Evolutionary conservation across 2,329 filamentous ascomycete genomes (phyloP), one percentile per base, ranked within the genome.

Genomic region (Thielaviopsis euricoi): DNA sequence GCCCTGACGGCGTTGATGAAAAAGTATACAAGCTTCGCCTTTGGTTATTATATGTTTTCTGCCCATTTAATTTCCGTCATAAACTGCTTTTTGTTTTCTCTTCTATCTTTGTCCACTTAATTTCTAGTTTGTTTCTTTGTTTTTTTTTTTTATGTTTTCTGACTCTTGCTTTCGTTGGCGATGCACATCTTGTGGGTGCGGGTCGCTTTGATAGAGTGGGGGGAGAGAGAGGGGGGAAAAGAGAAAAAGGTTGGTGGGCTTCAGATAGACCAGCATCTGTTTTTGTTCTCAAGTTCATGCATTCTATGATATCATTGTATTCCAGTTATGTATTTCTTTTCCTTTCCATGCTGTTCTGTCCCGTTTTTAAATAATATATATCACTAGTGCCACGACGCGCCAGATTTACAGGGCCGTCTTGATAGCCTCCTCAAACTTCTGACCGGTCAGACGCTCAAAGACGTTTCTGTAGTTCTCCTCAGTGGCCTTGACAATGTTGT

Each of bases 401-500:
- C 21, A 3, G 10, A 10, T 21, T 25, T 46, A 53, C 37, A 60
- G 22, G 12, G 51, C 21, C 40, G 22, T 40, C 54, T 60, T 56
- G 3, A 62, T 55, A 12, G 64, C 65, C 52, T 68, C 65, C 29
- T 70, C 67, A 63, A 74, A 73, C 48, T 70, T 71, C 62, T 73
- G 71, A 4, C 82, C 81, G 2, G 80, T 83, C 62, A 87, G 71
- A 70, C 74, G 77, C 71, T 81, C 73, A 70, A 81, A 94, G 0
- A 85, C 87, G 68, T 94, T 87, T 63, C 72, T 73, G 67, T 95
- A 95, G 70, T 86, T 87, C 58, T 74, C 77, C 40, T 76, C 76
- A 2, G 89, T 95, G 66, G 81, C 79, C 63, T 73, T 67, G 19
- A 83, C 80, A 58, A 95, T 76, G 55, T 90, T 83, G 3, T 82